Base-by-base conservation (phyloP, 2,329 filamentous ascomycete species). In the Cladorrhinum sp. region DNA sequence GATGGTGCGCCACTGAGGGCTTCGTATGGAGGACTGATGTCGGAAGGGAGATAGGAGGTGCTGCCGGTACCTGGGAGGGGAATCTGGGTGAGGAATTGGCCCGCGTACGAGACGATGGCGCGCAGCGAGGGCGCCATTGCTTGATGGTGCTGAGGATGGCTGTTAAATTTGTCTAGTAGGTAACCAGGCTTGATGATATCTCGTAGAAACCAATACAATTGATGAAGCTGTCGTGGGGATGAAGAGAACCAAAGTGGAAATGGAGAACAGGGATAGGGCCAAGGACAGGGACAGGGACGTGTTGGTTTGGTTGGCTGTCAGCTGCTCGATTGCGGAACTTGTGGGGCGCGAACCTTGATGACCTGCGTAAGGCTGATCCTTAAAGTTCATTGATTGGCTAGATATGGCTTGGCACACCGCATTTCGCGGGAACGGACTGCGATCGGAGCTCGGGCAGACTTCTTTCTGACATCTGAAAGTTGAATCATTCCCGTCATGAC, bases 1-100 rank as follows among this genome's bases (percentile, higher is more conserved):
- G 74, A 71, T 3, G 74, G 73, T 3, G 75, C 70, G 51, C 70
- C 73, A 58, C 67, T 66, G 42, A 76, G 68, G 12, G 75, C 73
- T 12, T 71, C 69, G 63, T 77, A 78, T 12, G 71, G 70, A 10
- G 69, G 33, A 36, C 3, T 70, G 36, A 73, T 50, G 57, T 55
- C 57, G 60, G 58, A 59, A 49, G 70, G 55, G 9, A 69, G 68
- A 46, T 66, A 69, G 39, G 69, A 64, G 20, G 33, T n/a, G 30
- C 20, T 54, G 42, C 68, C 28, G 60, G 63, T 66, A 54, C 63
- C 58, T 48, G 69, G 50, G 54, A 74, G 62, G 1, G 72, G 71
- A 7, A 72, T 33, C 60, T 75, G 74, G 12, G 72, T 71, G 55
- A 76, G 26, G 36, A 77, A 62, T 65, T 67, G 71, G 65, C 69